Conservation (phyloP, 495 filamentous ascomycete genomes). For the Penicillium fimorum region DNA sequence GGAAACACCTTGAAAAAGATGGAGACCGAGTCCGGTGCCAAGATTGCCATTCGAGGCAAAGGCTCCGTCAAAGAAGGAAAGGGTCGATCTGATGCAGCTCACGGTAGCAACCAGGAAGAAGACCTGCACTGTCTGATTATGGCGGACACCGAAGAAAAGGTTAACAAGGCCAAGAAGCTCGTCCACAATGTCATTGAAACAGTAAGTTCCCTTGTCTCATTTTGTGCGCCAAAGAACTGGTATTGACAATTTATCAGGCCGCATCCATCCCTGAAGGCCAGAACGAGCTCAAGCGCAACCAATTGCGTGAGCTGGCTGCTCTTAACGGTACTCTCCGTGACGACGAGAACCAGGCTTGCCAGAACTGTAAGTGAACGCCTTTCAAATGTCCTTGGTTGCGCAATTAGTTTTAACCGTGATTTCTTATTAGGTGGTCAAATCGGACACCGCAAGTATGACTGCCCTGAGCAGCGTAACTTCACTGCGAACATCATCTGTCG, state of each 20-base stretch:
- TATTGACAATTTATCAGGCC: slow-evolving; percentile 55
- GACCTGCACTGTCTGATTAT: slow-evolving; percentile 98
- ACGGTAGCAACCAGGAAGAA: slow-evolving; percentile 99
- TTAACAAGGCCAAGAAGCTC: slow-evolving; percentile 94
- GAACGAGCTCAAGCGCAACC: slow-evolving; percentile 97
- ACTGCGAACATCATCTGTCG: slow-evolving; percentile 99
- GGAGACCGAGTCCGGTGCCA: slow-evolving; percentile 94
- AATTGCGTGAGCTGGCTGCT: slow-evolving; percentile 93
- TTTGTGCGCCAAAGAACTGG: not conserved
- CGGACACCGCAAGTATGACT: slow-evolving; percentile 98
- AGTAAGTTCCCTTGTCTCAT: slow-evolving; percentile 52
- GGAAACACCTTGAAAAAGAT: slow-evolving; percentile 99
- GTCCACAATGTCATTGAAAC: slow-evolving; percentile 98
- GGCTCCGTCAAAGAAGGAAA: slow-evolving; percentile 99
- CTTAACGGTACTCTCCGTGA: slow-evolving; percentile 98
- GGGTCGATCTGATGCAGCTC: slow-evolving; percentile 95
- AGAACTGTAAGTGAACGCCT: slow-evolving; percentile 72
- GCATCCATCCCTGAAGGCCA: slow-evolving; percentile 97
- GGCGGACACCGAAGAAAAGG: slow-evolving; percentile 97
- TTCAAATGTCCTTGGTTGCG: not conserved
- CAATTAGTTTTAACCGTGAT: slow-evolving; percentile 9
- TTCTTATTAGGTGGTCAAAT: slow-evolving; percentile 75
- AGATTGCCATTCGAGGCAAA: slow-evolving; percentile 99
- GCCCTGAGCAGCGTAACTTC: slow-evolving; percentile 95
- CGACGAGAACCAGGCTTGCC: slow-evolving; percentile 98